Evolutionary conservation across 495 filamentous ascomycete species (phyloP).

Genomic region (Penicillium cosmopolitanum): DNA sequence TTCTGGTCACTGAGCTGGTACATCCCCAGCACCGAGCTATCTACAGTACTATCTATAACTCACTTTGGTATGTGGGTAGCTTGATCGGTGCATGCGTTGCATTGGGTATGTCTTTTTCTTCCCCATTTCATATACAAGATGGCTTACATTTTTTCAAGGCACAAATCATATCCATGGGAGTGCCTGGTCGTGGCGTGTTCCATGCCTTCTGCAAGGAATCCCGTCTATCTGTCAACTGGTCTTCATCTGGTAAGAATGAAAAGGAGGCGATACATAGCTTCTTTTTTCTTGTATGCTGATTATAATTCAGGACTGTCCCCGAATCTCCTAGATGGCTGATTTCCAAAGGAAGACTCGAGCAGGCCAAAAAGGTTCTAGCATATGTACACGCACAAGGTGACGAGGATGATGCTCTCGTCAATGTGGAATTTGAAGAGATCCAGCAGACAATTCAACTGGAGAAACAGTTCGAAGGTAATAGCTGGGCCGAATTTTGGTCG

Average conservation of each 20-base stretch:
- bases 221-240: conserved; percentile 49
- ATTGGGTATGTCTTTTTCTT: conserved; percentile 20
- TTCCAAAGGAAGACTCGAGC: conserved; percentile 31
- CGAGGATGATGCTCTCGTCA: conserved; percentile 21
- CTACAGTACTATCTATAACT: conserved; percentile 69
- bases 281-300: no score
- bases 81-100: conserved; percentile 34
- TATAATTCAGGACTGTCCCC: conserved; percentile 34
- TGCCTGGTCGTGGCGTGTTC: conserved; percentile 54
- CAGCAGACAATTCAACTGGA: conserved; percentile 29
- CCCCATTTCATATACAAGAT: conserved; percentile 42
- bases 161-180: conserved; percentile 40
- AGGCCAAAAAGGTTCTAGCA: conserved; percentile 37
- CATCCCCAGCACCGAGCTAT: conserved; percentile 69
- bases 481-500: conserved; percentile 58
- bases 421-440: conserved; percentile 32
- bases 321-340: conserved; percentile 46
- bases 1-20: conserved; percentile 66
- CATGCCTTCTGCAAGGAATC: conserved; percentile 51
- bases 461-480: conserved; percentile 35
- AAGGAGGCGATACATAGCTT: no score
- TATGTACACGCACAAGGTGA: conserved; percentile 34
- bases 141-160: conserved; percentile 35
- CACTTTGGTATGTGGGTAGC: conserved; percentile 55
- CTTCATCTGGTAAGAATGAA: conserved; percentile 44